Evolutionary conservation across 2,329 filamentous ascomycete genomes (phyloP), one percentile per base, ranked within the genome.

Genomic region (Diaporthe caulivora): DNA sequence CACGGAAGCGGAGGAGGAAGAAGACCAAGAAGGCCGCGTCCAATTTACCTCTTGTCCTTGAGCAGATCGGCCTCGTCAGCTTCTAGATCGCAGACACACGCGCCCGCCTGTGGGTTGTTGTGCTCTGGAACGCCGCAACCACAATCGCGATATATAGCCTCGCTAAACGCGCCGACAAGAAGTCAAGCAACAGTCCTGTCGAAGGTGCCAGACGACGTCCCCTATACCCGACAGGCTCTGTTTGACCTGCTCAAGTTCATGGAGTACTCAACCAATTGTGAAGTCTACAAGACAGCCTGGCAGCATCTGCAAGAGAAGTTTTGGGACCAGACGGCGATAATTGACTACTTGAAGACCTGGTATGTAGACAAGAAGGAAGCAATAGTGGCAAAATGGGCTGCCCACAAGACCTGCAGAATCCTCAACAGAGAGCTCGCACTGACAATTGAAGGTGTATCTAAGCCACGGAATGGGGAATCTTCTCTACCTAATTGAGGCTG

Each of bases 61-160:
- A n/a, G n/a, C n/a, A n/a, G n/a, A n/a, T n/a, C n/a, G n/a, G n/a
- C n/a, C n/a, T n/a, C n/a, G n/a, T n/a, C n/a, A n/a, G n/a, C n/a
- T n/a, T n/a, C n/a, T n/a, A n/a, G n/a, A n/a, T n/a, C n/a, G n/a
- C n/a, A n/a, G 83, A 86, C 72, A 80, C 82, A 2, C 80, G 81
- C 70, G 80, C 79, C n/a, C 81, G 86, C 18, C 82, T 87, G 11
- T 87, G 85, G 85, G 77, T 85, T 18, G 80, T 88, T 11, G 84
- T 84, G 70, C 77, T 82, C 9, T 88, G 86, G 86, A 82, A 83
- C 40, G 79, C 82, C 29, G 81, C 81, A 11, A 82, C 84, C 1
- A 86, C 84, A 2, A 76, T 85, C 7, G 87, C 84, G n/a, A n/a
- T n/a, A 49, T 49, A 3, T 49, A 3, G 18, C 44, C n/a, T 21